Percentiles rank a stretch among this genome's conserved stretches.
These are phyloP conservation scores for Fusarium agapanthi DNA, from an alignment of 2,329 filamentous ascomycete genomes.

Conservation along the genomic window DNA sequence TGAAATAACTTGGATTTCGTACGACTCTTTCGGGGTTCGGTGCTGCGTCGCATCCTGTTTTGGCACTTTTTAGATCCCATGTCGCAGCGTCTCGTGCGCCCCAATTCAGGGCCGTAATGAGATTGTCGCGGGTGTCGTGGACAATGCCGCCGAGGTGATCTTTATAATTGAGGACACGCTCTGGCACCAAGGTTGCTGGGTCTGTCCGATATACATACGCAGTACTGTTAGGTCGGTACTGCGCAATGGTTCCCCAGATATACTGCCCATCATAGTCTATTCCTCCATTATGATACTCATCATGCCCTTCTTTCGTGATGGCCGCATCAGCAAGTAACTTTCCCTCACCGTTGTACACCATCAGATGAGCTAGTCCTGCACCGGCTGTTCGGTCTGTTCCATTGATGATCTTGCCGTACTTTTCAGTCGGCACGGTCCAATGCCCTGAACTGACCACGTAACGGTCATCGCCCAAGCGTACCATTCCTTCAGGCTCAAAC, in stretches of 20 bases:
- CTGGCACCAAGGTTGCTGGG: conserved; percentile 48
- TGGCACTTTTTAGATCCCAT: conserved; percentile 43
- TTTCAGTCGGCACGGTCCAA: conserved; percentile 51
- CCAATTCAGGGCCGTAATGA: conserved; percentile 56
- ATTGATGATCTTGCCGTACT: conserved; percentile 56
- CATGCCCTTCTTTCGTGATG: conserved; percentile 49
- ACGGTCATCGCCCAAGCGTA: conserved; percentile 53
- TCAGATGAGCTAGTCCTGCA: conserved; percentile 55
- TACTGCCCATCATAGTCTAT: conserved; percentile 58
- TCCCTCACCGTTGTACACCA: conserved; percentile 55
- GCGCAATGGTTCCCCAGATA: conserved; percentile 57
- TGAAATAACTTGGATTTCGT: conserved; percentile 54
- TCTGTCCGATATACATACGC: conserved; percentile 53
- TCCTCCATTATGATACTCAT: conserved; percentile 58
- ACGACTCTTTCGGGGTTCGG: conserved; percentile 29
- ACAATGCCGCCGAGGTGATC: conserved; percentile 60
- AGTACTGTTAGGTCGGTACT: conserved; percentile 59
- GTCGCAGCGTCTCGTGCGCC: conserved; percentile 53
- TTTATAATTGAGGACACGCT: conserved; percentile 46
- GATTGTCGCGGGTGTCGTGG: conserved; percentile 48
- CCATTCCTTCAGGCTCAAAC: conserved; percentile 59
- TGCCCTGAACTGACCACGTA: conserved; percentile 57
- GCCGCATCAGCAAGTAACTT: conserved; percentile 54
- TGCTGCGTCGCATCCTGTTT: conserved; percentile 27
- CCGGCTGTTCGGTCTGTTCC: conserved; percentile 59